These are phyloP conservation scores for Wallemia mellicola DNA, from an alignment of 1,284 basidiomycete species.

Conservation along the genomic window DNA sequence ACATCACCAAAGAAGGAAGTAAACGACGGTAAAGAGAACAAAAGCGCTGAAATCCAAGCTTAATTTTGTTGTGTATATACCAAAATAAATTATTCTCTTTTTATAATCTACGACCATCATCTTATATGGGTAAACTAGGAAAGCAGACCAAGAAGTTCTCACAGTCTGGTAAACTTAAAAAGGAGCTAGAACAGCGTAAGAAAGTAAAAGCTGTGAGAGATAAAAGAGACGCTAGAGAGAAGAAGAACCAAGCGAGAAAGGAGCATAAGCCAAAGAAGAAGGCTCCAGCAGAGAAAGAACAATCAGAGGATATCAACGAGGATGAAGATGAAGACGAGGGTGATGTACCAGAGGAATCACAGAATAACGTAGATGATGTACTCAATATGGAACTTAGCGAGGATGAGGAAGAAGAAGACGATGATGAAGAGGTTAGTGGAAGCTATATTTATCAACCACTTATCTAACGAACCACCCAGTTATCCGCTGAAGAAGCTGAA, in stretches of 20 bases:
- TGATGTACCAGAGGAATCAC: too few species aligned
- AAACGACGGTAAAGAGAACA: background rate
- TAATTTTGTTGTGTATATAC: background rate
- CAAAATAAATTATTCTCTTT: background rate
- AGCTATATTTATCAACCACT: background rate
- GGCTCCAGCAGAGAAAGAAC: constrained; percentile 19
- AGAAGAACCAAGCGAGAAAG: constrained; percentile 16
- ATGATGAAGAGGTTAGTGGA: constrained; percentile 24
- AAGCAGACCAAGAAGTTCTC: constrained; percentile 67
- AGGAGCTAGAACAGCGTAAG: constrained; percentile 44
- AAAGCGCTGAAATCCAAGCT: background rate
- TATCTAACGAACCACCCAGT: too few species aligned
- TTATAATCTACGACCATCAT: constrained; percentile 10
- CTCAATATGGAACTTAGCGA: constrained; percentile 36
- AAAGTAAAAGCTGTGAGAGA: constrained; percentile 43
- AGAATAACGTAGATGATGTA: constrained; percentile 1
- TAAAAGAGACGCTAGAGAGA: constrained; percentile 28
- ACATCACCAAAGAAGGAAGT: background rate
- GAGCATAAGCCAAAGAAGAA: constrained; percentile 13
- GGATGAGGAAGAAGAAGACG: constrained; percentile 32
- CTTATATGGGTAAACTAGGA: constrained; percentile 29
- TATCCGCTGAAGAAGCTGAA: constrained; percentile 6
- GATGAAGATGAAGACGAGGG: too few species aligned
- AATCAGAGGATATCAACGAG: constrained; percentile 21
- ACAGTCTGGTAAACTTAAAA: constrained; percentile 54